These are phyloP conservation scores for Verticillium dahliae DNA, from an alignment of 2,329 filamentous ascomycete genomes.

Conservation along the genomic window DNA sequence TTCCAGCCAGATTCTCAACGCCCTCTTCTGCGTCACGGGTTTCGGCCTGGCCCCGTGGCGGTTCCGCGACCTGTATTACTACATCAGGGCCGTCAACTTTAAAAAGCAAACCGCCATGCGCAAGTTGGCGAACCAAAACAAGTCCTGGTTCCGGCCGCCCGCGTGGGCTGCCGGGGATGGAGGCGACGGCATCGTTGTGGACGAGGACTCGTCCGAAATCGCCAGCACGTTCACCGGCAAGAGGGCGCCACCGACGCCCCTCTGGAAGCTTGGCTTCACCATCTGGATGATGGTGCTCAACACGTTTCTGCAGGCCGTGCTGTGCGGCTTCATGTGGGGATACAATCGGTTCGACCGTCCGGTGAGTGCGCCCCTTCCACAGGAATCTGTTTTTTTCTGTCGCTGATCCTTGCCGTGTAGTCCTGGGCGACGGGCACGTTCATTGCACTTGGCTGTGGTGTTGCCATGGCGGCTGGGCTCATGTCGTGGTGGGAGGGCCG, in stretches of 20 bases:
- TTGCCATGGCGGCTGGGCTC: conserved; percentile 16
- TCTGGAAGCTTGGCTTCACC: conserved; percentile 17
- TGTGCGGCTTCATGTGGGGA: conserved; percentile 17
- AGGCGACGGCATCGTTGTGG: background rate
- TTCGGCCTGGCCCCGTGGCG: conserved; percentile 78
- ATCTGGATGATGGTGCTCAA: conserved; percentile 19
- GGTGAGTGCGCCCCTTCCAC: conserved; percentile 4
- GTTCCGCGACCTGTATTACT: conserved; percentile 13
- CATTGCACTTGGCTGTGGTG: conserved; percentile 16
- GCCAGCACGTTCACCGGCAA: conserved; percentile 12
- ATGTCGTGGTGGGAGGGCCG: conserved; percentile 19
- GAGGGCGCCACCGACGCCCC: conserved; percentile 13
- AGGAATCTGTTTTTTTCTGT: background rate
- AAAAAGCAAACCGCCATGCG: conserved; percentile 13
- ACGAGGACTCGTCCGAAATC: conserved; percentile 4
- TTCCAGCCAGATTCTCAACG: conserved; percentile 39
- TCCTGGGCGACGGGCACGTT: conserved; percentile 17
- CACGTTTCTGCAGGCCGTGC: conserved; percentile 14
- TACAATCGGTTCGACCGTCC: conserved; percentile 17
- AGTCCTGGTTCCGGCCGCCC: conserved; percentile 19
- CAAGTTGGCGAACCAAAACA: conserved; percentile 15
- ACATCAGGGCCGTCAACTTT: conserved; percentile 12
- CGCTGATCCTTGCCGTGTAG: background rate
- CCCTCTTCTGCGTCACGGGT: conserved; percentile 78
- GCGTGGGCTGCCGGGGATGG: conserved; percentile 11